A percentile compares a stretch with the other conserved stretches of the same genome.
Evolutionary conservation across 495 filamentous ascomycete species (phyloP).

Genomic region (Aeminium ludgeri): DNA sequence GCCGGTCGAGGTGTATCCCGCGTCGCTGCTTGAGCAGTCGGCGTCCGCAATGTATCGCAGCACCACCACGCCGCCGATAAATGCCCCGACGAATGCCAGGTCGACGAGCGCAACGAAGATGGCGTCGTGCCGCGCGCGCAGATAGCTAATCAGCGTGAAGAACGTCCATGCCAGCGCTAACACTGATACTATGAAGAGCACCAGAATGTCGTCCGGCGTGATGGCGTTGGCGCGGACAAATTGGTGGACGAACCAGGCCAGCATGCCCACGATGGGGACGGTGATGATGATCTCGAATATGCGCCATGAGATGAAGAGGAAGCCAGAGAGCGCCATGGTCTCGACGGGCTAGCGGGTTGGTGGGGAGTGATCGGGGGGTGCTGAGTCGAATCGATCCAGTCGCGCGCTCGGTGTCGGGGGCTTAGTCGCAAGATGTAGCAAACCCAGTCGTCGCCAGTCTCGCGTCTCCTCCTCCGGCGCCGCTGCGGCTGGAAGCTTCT

Average conservation of each 20-base stretch:
- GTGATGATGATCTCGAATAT: conserved; percentile 66
- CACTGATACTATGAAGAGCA: conserved; percentile 80
- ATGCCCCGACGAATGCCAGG: conserved; percentile 60
- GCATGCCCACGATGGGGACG: conserved; percentile 79
- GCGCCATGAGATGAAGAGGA: conserved; percentile 76
- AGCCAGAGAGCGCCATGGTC: conserved; percentile 30
- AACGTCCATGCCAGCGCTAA: conserved; percentile 65
- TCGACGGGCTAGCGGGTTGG: not conserved
- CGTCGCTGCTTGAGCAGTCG: conserved; percentile 45
- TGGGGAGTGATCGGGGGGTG: not conserved
- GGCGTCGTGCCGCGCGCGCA: conserved; percentile 51
- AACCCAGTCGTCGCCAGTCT: too few relatives aligned
- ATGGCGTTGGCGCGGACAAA: conserved; percentile 52
- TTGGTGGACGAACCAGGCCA: conserved; percentile 68
- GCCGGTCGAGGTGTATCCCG: conserved; percentile 11
- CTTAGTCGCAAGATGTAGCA: too few relatives aligned
- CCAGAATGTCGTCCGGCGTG: conserved; percentile 63
- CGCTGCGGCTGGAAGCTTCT: too few relatives aligned
- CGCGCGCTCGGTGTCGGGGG: too few relatives aligned
- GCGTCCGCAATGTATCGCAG: conserved; percentile 50
- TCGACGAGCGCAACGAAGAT: conserved; percentile 65
- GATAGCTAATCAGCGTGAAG: conserved; percentile 65
- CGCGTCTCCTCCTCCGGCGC: too few relatives aligned
- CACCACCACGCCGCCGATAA: conserved; percentile 65
- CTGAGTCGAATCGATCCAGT: too few relatives aligned